Base-by-base conservation (phyloP, 192 early-diverging fungal species). In the Podila clonocystis region DNA sequence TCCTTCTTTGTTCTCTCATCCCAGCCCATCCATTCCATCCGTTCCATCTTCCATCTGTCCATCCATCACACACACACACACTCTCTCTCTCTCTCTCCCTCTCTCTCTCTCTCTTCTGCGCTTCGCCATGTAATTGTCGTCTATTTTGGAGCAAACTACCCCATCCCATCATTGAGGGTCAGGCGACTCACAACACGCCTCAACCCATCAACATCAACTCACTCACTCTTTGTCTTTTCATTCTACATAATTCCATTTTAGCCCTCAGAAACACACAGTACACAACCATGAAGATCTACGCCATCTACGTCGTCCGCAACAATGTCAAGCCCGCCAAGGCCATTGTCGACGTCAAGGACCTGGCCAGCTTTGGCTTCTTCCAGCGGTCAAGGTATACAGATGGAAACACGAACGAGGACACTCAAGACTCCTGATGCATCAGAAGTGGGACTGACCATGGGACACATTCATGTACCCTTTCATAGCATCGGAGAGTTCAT, bases 401-500 rank as follows among this genome's bases (percentile, higher is more conserved):
- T n/a, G 52, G 20, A 29, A 30, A 30, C n/a, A 55, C 8, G 22
- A 36, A 36, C 34, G 8, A 36, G 34, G 34, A 9, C 34, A 36
- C 34, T 9, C 0, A 8, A 6, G 8, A 36, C 34, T 36, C 34
- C 34, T 9, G 52, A 55, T 24, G n/a, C 52, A 72, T 49, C 24
- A 9, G 57, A 19, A 58, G 41, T 28, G 65, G 17, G 52, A 57
- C 20, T 52, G 61, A n/a, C 12, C 65, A 55, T 67, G 31, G 29
- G 36, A 50, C 17, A 38, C 36, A n/a, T 65, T 28, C 31, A 72
- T 33, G 64, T 59, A 26, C 45, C 12, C 55, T 7, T 50, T 19
- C 9, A 22, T 84, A 92, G 95, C 67, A 90, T 94, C 7, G 92
- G 91, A 65, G 97, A 98, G 74, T 95, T 95, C 69, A 90, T 99